A percentile compares a stretch with the other conserved stretches of the same genome.
These are phyloP conservation scores for Aspergillus brunneoviolaceus DNA, from an alignment of 2,329 filamentous ascomycete species.

Conservation along the genomic window DNA sequence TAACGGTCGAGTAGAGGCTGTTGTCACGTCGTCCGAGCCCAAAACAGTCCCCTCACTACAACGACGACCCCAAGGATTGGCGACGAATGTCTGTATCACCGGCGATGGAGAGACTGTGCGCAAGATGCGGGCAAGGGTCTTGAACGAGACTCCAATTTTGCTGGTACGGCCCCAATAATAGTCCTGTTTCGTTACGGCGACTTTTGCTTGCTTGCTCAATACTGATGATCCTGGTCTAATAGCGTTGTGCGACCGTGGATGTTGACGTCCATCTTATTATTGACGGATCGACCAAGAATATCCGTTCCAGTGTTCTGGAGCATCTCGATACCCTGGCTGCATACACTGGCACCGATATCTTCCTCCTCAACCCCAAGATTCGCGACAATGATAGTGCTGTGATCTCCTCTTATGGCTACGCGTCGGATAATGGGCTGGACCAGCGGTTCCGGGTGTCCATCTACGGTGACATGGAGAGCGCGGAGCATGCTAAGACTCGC, in stretches of 20 bases:
- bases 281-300: conserved; percentile 65
- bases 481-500: conserved; percentile 94
- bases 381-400: conserved; percentile 73
- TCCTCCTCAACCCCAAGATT: conserved; percentile 86
- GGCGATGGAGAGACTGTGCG: conserved; percentile 84
- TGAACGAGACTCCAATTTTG: conserved; percentile 89
- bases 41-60: conserved; percentile 58
- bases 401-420: conserved; percentile 71
- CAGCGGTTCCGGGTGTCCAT: conserved; percentile 90
- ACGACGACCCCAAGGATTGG: conserved; percentile 55
- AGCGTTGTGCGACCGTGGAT: conserved; percentile 92
- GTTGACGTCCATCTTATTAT: conserved; percentile 89
- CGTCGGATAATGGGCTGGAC: conserved; percentile 77
- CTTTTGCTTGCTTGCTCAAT: conserved; percentile 21
- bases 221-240: conserved; percentile 17
- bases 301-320: conserved; percentile 74
- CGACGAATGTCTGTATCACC: conserved; percentile 88
- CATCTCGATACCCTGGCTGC: conserved; percentile 83
- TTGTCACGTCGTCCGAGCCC: conserved; percentile 78
- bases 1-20: conserved; percentile 73
- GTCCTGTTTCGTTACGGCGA: conserved; percentile 14
- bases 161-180: conserved; percentile 62
- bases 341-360: conserved; percentile 94
- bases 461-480: conserved; percentile 91
- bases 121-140: conserved; percentile 82